Conservation (phyloP, 164 flowering plant species). For the Chloranthus sessilifolius region DNA sequence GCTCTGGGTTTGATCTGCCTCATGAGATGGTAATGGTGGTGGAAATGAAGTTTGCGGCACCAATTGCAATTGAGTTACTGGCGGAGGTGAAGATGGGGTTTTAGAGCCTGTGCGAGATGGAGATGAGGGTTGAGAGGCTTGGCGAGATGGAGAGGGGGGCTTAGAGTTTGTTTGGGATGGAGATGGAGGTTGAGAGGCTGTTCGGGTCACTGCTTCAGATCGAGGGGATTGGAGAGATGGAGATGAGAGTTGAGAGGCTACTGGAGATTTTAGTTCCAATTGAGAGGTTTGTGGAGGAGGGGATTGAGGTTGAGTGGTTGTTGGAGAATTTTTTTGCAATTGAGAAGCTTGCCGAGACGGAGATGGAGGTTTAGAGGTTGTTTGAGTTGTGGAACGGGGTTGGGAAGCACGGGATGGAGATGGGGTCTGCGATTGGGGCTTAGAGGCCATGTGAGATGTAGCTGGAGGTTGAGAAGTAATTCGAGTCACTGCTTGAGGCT, state of each 20-base stretch:
- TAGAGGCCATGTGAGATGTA: constrained; percentile 19
- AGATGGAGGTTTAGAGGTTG: constrained; percentile 4
- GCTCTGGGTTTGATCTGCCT: neutral
- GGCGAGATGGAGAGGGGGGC: neutral
- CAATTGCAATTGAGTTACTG: neutral
- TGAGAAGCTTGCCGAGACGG: too few relatives aligned
- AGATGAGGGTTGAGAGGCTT: constrained; percentile 3
- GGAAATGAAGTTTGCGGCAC: constrained; percentile 1
- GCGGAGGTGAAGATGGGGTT: neutral
- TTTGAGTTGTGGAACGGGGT: neutral
- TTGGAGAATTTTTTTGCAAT: too few relatives aligned
- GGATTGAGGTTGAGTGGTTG: constrained; percentile 2
- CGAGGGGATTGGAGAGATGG: constrained; percentile 18
- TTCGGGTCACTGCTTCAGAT: constrained; percentile 1
- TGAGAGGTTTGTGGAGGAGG: constrained; percentile 1
- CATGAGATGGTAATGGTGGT: constrained; percentile 1
- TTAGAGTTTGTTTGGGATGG: constrained; percentile 1
- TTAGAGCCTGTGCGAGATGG: constrained; percentile 1
- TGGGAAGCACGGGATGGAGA: neutral
- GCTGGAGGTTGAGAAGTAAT: constrained; percentile 16
- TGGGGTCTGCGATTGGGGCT: neutral
- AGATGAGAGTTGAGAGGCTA: constrained; percentile 14
- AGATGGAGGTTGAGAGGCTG: constrained; percentile 5
- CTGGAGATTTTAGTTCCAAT: neutral
- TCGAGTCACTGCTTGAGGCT: constrained; percentile 20